These are phyloP conservation scores for Neurospora hispaniola DNA, from an alignment of 495 filamentous ascomycete genomes.

Conservation along the genomic window DNA sequence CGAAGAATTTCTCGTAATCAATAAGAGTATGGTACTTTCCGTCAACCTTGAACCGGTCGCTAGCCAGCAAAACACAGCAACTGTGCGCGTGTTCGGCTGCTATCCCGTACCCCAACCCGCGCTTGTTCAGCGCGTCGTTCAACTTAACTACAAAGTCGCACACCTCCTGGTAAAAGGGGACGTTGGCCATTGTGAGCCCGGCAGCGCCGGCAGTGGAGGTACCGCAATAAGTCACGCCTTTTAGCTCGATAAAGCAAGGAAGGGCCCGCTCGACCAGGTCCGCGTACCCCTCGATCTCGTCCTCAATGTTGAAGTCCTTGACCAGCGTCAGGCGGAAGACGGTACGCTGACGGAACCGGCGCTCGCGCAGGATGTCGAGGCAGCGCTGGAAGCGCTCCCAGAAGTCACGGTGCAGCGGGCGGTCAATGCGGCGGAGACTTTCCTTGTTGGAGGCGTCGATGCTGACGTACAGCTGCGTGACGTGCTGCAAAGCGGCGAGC, in stretches of 20 bases:
- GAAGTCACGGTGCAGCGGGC: conserved; percentile 89
- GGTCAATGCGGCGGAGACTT: conserved; percentile 82
- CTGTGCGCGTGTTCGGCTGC: conserved; percentile 91
- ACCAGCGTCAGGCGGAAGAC: conserved; percentile 94
- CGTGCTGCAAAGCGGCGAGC: conserved; percentile 64
- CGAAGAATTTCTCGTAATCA: conserved; percentile 82
- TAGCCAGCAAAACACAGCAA: conserved; percentile 81
- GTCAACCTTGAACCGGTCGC: conserved; percentile 56
- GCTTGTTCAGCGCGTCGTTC: conserved; percentile 48
- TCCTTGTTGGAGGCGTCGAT: conserved; percentile 90
- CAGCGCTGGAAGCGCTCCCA: conserved; percentile 92
- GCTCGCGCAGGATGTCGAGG: conserved; percentile 77
- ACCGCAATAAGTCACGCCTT: conserved; percentile 94
- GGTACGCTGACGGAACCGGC: conserved; percentile 72
- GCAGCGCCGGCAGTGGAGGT: conserved; percentile 70
- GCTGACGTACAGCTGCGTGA: conserved; percentile 90
- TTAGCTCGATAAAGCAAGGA: conserved; percentile 87
- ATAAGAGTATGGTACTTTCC: conserved; percentile 87
- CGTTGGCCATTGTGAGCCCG: conserved; percentile 88
- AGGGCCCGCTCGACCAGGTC: conserved; percentile 74
- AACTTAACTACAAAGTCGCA: conserved; percentile 66
- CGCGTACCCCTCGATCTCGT: conserved; percentile 84
- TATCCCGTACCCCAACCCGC: conserved; percentile 75
- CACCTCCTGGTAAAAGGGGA: conserved; percentile 89
- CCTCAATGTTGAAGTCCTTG: conserved; percentile 91